A percentile compares a stretch with the other conserved stretches of the same genome.
These are phyloP conservation scores for Ramularia endophylla DNA, from an alignment of 2,329 filamentous ascomycete species.

Conservation along the genomic window DNA sequence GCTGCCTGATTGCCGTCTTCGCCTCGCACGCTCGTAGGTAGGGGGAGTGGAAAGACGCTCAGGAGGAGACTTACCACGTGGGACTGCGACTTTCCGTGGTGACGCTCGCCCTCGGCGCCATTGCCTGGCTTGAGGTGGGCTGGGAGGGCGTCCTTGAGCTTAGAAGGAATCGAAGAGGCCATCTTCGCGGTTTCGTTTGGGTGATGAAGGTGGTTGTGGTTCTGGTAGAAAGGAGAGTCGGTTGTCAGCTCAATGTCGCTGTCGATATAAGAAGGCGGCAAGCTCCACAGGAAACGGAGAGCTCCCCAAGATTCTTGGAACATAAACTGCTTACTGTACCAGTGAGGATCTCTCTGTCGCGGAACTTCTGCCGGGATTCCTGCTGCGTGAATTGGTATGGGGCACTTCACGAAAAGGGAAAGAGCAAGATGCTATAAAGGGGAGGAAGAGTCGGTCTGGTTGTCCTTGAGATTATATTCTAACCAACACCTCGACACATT, in stretches of 20 bases:
- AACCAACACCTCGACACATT: too few relatives aligned
- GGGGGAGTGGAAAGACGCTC: conserved; percentile 1
- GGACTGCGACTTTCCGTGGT: conserved; percentile 79
- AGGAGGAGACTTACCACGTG: conserved; percentile 66
- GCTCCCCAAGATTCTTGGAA: too few relatives aligned
- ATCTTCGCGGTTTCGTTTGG: conserved; percentile 17
- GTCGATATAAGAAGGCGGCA: too few relatives aligned
- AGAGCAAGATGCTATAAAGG: too few relatives aligned
- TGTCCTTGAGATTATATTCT: too few relatives aligned
- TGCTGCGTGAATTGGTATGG: too few relatives aligned
- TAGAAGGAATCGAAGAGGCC: conserved; percentile 57
- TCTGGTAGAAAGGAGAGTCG: not conserved
- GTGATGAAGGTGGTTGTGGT: conserved; percentile 1
- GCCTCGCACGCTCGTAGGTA: not conserved
- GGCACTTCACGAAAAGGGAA: too few relatives aligned
- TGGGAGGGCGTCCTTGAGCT: conserved; percentile 69
- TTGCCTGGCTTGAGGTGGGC: conserved; percentile 68
- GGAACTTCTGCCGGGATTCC: too few relatives aligned
- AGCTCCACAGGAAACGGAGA: not conserved
- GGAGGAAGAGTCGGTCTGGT: too few relatives aligned
- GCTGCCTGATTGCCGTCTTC: conserved; percentile 6
- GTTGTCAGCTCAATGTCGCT: not conserved
- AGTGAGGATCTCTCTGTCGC: too few relatives aligned
- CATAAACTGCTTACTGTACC: too few relatives aligned
- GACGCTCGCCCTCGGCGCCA: conserved; percentile 48